Conservation (phyloP, 1,284 basidiomycete species). For the Trichosporon sp. region DNA sequence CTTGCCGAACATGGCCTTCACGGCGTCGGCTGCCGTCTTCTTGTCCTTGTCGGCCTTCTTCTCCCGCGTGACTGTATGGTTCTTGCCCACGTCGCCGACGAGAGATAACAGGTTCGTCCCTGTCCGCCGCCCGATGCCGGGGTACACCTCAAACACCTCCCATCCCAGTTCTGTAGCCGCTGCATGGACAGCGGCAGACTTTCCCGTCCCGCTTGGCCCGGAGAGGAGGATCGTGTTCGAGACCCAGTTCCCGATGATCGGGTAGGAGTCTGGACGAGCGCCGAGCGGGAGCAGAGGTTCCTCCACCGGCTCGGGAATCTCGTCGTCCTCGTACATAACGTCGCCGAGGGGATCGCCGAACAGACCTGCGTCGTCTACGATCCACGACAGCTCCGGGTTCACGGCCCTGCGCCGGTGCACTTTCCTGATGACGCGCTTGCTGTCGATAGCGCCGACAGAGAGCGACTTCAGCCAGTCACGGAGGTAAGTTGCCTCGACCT, state of each 20-base stretch:
- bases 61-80: constrained; percentile 69
- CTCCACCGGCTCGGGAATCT: constrained; percentile 36
- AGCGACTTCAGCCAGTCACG: constrained; percentile 80
- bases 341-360: constrained; percentile 41
- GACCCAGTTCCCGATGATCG: constrained; percentile 55
- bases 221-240: constrained; percentile 81
- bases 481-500: constrained; percentile 70
- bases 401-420: constrained; percentile 27
- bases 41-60: constrained; percentile 25
- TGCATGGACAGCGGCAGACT: constrained; percentile 89
- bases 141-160: constrained; percentile 96
- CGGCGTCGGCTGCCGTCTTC: constrained; percentile 20
- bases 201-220: constrained; percentile 84
- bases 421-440: constrained; percentile 44
- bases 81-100: constrained; percentile 90
- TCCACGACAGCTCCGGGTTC: constrained; percentile 46
- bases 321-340: constrained; percentile 34
- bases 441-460: constrained; percentile 59
- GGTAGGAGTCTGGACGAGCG: constrained; percentile 38
- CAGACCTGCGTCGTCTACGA: constrained; percentile 54
- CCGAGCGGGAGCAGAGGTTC: constrained; percentile 35
- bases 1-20: constrained; percentile 24
- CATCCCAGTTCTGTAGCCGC: constrained; percentile 90
- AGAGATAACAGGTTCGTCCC: constrained; percentile 76
- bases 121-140: constrained; percentile 86